Base-by-base conservation (phyloP, 2,329 filamentous ascomycete genomes). In the Aspergillus viridinutans region DNA sequence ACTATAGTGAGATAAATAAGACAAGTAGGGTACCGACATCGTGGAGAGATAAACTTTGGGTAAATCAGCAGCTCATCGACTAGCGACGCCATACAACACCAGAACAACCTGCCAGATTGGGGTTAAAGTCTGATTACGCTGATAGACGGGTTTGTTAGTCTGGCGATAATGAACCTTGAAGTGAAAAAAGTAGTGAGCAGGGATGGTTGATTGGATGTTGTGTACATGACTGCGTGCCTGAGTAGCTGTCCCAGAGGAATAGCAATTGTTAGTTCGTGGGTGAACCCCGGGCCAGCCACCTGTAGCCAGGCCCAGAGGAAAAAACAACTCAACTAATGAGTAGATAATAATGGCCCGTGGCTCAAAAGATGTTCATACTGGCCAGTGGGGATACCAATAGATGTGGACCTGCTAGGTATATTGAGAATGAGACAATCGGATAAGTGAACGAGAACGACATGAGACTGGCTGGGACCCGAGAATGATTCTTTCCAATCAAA, bases 1-100 rank as follows among this genome's bases (percentile, higher is more conserved):
- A 52, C 20, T 38, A 51, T 20, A 21, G 52, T 50, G 23, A 47
- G 35, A 28, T 51, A 38, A 38, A 51, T 32, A 25, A 51, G 20
- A 38, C 29, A 17, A 20, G 23, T n/a, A 20, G 20, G 26, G 28
- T 49, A 60, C 62, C 54, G 52, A 61, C 58, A 64, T 62, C 54
- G n/a, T 64, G 43, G 43, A 23, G 4, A 45, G 43, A 47, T 47
- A 47, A 23, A 25, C 21, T 23, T 23, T 17, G 49, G 29, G 20
- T 3, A 23, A 17, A 25, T 51, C 49, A 23, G 35, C 49, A 23
- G 35, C 20, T 20, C 49, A 50, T 29, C 20, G 9, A 23, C 47
- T n/a, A 50, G 26, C 21, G 25, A 14, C 12, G 43, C 9, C 8
- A 17, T 43, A 12, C n/a, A 43, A 17, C 21, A 12, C 7, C 8